These are phyloP conservation scores for Mycosphaerella sp. DNA, from an alignment of 2,329 filamentous ascomycete species.

Conservation along the genomic window DNA sequence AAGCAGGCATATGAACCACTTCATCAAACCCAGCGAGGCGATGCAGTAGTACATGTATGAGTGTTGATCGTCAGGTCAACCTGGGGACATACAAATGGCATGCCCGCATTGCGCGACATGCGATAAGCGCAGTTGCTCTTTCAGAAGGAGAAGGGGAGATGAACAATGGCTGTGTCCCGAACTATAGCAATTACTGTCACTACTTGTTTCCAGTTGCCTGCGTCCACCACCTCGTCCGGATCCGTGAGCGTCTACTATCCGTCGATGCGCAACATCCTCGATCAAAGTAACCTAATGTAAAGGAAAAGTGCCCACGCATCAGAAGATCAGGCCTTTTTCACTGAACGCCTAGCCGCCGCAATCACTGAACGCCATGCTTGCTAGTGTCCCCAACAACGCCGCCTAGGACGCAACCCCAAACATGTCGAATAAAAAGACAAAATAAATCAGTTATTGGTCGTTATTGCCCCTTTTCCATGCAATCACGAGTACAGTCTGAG, in stretches of 20 bases:
- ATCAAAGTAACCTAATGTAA: not conserved
- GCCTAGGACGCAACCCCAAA: constrained; percentile 7
- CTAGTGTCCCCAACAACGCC: constrained; percentile 16
- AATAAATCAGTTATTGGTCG: constrained; percentile 3
- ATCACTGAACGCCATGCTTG: constrained; percentile 20
- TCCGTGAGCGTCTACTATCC: not conserved
- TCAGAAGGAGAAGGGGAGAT: not conserved
- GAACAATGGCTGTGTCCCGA: not conserved
- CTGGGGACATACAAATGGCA: too few relatives aligned
- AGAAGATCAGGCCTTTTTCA: not conserved
- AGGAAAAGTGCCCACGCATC: not conserved
- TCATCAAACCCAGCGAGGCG: too few relatives aligned
- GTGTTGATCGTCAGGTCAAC: too few relatives aligned
- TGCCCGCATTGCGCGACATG: too few relatives aligned
- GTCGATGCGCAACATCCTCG: not conserved
- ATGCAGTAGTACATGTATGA: too few relatives aligned
- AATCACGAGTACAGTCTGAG: not conserved
- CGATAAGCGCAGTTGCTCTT: too few relatives aligned
- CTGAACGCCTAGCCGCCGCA: constrained; percentile 3
- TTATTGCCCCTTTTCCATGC: not conserved
- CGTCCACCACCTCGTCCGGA: not conserved
- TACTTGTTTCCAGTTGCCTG: not conserved
- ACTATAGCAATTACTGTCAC: not conserved
- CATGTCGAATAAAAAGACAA: constrained; percentile 6
- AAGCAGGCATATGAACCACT: too few relatives aligned